Evolutionary conservation across 306 rosid species (phyloP), one percentile per base, ranked within the genome.

Genomic region (Canavalia ensiformis): DNA sequence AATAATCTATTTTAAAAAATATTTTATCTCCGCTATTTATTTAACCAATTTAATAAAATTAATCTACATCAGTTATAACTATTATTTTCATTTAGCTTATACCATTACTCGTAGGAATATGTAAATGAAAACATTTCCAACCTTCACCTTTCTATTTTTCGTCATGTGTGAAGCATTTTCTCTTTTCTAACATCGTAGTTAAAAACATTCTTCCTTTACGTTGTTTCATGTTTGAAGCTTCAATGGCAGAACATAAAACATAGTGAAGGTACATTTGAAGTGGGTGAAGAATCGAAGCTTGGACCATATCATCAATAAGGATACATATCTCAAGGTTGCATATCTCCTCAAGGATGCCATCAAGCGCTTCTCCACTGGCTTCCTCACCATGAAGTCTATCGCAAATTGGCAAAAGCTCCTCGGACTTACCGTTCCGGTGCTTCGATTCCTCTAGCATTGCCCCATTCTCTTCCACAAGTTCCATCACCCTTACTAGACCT

Each of bases 381-480:
- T 92, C 81, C 89, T 94, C 79, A 89, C 98, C 5, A 91, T 87
- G 42, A 90, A 90, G 68, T 80, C 98, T 50, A 56, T 93, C 68
- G 74, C 93, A 51, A 92, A 91, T 51, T 95, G 99, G 97, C 97
- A 93, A 34, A 95, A 91, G 77, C 88, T 85, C 13, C 96, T 95
- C 35, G 99, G 99, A 63, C 97, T 94, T 68, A 92, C 98, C 25
- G 83, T 95, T 79, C 99, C 99, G 1, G 96, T 95, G 29, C 89
- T 91, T 59, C 98, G 99, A 2, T 95, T 95, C 92, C 75, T 91
- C 71, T 92, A 97, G 62, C 86, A 98, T 82, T 95, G 91, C 67
- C 98, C 99, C 1, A 89, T 91, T 45, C 90, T 93, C 66, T 95
- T 93, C 66, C 89, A 87, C 6, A 96, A 95, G 82, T 93, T 93